Percentiles rank a stretch among this genome's conserved stretches.
Conservation (phyloP, 192 early-diverging fungal genomes). For the Phlyctochytrium planicorne region DNA sequence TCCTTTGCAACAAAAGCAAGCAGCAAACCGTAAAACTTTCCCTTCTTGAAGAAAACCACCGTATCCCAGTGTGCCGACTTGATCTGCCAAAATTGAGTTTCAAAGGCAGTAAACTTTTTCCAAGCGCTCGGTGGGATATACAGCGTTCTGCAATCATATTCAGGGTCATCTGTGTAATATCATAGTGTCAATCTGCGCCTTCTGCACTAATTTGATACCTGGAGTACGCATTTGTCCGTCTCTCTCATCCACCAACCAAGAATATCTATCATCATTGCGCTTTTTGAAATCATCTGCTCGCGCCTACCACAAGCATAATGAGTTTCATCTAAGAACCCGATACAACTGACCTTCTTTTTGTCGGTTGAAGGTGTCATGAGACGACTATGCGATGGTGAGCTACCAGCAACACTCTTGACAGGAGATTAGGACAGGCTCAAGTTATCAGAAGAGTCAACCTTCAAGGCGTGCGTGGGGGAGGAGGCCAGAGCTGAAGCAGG, state of each 20-base stretch:
- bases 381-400: not conserved
- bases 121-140: constrained; percentile 77
- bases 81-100: constrained; percentile 99
- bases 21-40: constrained; percentile 80
- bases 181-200: not conserved
- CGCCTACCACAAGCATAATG: constrained; percentile 22
- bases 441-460: too few species aligned
- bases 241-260: constrained; percentile 80
- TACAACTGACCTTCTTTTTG: constrained; percentile 20
- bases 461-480: too few species aligned
- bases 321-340: not conserved
- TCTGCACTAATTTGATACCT: constrained; percentile 26
- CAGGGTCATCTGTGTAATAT: constrained; percentile 52
- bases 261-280: constrained; percentile 79
- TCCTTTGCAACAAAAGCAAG: not conserved
- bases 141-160: constrained; percentile 93
- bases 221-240: constrained; percentile 71
- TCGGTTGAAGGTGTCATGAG: constrained; percentile 11
- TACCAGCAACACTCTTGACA: too few species aligned
- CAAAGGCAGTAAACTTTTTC: constrained; percentile 89
- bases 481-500: too few species aligned
- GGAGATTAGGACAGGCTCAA: too few species aligned
- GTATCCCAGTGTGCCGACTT: constrained; percentile 92
- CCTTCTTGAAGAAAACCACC: constrained; percentile 99
- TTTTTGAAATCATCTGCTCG: constrained; percentile 76